Evolutionary conservation across 805 yeast species (phyloP), one percentile per base, ranked within the genome.

Genomic region (Yarrowia porcina): DNA sequence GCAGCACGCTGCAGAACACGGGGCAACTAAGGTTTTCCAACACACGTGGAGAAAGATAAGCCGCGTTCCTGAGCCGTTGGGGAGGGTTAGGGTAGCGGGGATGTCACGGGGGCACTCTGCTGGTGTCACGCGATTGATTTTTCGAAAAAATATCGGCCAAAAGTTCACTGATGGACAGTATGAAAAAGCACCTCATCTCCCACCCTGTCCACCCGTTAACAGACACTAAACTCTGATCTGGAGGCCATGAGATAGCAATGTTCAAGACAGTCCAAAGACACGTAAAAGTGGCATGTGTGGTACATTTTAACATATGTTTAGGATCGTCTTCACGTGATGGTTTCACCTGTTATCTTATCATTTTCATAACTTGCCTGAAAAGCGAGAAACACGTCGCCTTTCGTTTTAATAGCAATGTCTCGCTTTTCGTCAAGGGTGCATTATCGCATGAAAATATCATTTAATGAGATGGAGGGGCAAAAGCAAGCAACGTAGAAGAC

Each of bases 1-100:
- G 49, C 50, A 44, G 50, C 33, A 44, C 10, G 50, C 35, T 44
- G 50, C 50, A 44, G 50, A 17, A 25, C 50, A 44, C 50, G 50
- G 50, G 50, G 50, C 32, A 17, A 44, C 11, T 9, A 23, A 28
- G 11, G 35, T 27, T 44, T 44, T 15, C 17, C 35, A 25, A 38
- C n/a, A 42, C 49, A 42, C 49, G 50, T 44, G 35, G 11, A 27
- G 50, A 41, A 6, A 41, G 28, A 41, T 41, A 23, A 23, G 45
- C 30, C 30, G 45, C 9, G 25, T 39, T 6, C 28, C 13, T 20
- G 21, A 7, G n/a, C 8, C 6, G 27, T 12, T 20, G 30, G 32
- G 20, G 49, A 2, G 49, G 17, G 49, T n/a, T 25, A 25, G 15
- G 23, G 15, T 8, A 6, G 12, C 11, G 8, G 2, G 23, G 13